Evolutionary conservation across 2,329 filamentous ascomycete species (phyloP).

Genomic region (Chaetomium olivaceum): DNA sequence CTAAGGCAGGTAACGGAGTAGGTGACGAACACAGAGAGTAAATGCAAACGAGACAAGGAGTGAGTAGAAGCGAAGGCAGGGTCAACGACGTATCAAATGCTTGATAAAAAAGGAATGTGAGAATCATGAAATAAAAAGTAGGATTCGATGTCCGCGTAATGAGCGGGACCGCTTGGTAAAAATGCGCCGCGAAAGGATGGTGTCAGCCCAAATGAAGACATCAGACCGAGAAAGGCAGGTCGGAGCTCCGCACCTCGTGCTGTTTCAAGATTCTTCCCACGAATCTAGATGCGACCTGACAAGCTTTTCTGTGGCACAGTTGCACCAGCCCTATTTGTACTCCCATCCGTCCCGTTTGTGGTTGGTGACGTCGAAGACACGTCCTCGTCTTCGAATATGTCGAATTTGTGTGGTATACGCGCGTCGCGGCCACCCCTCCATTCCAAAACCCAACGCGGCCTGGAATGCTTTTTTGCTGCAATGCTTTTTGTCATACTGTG

Average conservation of each 20-base stretch:
- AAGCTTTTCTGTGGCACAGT: constrained; percentile 5
- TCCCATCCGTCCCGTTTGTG: not conserved
- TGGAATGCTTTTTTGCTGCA: not conserved
- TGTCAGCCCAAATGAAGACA: not conserved
- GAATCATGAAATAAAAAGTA: not conserved
- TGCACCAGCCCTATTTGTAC: not conserved
- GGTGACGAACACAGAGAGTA: not conserved
- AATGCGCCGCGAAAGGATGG: not conserved
- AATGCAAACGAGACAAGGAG: not conserved
- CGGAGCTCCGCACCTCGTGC: not conserved
- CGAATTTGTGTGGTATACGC: not conserved
- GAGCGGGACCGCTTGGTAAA: not conserved
- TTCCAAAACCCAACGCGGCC: not conserved
- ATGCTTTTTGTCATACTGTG: not conserved
- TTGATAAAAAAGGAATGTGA: not conserved
- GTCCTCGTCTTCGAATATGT: not conserved
- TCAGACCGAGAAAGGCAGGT: constrained; percentile 16
- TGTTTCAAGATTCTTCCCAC: constrained; percentile 6
- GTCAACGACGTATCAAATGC: not conserved
- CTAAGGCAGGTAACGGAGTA: not conserved
- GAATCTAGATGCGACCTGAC: not conserved
- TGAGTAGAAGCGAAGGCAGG: not conserved
- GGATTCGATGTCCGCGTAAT: constrained; percentile 4
- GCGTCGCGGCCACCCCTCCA: not conserved
- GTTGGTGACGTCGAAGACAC: not conserved